Conservation (phyloP, 139 green algal species). For the Nannochloris sp. region DNA sequence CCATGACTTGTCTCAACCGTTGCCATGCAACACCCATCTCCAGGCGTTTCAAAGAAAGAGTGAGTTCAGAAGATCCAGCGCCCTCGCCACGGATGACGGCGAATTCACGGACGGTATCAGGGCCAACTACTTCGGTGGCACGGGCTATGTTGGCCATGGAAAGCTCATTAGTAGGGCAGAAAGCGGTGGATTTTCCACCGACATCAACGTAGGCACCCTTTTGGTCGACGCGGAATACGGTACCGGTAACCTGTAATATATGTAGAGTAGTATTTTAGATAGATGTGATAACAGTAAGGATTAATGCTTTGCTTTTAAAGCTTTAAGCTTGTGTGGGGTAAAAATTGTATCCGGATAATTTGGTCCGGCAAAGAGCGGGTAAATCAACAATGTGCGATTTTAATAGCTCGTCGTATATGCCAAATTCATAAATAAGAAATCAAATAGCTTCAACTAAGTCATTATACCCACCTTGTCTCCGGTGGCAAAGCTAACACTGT, state of each 20-base stretch:
- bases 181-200: constrained; percentile 82
- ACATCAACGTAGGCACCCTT: constrained; percentile 89
- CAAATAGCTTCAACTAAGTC: too few relatives aligned
- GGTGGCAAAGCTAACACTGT: neutral
- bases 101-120: constrained; percentile 77
- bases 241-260: constrained; percentile 19
- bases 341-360: neutral
- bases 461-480: constrained; percentile 28
- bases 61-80: constrained; percentile 47
- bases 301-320: neutral
- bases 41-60: constrained; percentile 68
- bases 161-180: constrained; percentile 68
- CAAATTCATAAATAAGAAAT: too few relatives aligned
- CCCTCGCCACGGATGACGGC: constrained; percentile 70
- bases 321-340: neutral
- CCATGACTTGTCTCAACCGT: constrained; percentile 60
- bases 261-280: neutral
- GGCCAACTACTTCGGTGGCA: constrained; percentile 56
- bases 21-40: constrained; percentile 72
- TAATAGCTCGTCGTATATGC: too few relatives aligned
- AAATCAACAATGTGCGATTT: too few relatives aligned
- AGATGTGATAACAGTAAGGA: neutral
- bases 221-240: constrained; percentile 53
- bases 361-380: too few relatives aligned
- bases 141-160: constrained; percentile 78